phyloP scores from a whole-genome alignment of 371 early-diverging fungal genomes.

The Mortierella sp. region DNA sequence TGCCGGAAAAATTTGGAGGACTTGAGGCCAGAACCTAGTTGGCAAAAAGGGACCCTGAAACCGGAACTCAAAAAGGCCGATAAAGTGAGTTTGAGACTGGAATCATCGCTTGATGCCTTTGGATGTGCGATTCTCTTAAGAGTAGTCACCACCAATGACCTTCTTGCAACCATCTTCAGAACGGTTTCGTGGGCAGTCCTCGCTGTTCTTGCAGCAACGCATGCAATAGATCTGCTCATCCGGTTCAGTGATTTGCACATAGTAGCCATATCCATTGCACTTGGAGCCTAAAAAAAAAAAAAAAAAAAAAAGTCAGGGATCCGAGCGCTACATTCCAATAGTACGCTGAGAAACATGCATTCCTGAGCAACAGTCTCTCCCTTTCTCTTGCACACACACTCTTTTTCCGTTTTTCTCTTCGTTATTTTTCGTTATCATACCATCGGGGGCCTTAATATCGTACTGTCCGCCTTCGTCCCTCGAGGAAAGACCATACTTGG shows the following conservation, averaged over 20 bases:
- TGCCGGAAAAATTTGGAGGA: too few relatives aligned
- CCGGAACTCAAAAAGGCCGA: too few relatives aligned
- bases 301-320: too few relatives aligned
- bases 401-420: too few relatives aligned
- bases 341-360: too few relatives aligned
- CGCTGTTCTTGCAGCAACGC: slow-evolving; percentile 59
- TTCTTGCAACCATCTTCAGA: not conserved
- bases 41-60: too few relatives aligned
- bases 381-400: too few relatives aligned
- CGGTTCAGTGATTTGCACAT: slow-evolving; percentile 61
- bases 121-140: not conserved
- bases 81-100: too few relatives aligned
- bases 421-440: not conserved
- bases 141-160: not conserved
- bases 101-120: too few relatives aligned
- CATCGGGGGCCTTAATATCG: slow-evolving; percentile 57
- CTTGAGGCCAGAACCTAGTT: too few relatives aligned
- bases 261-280: slow-evolving; percentile 58
- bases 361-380: too few relatives aligned
- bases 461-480: slow-evolving; percentile 61
- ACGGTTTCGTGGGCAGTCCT: not conserved
- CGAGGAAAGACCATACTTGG: slow-evolving; percentile 48
- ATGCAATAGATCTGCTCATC: slow-evolving; percentile 57
- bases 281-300: slow-evolving; percentile 27
- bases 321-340: too few relatives aligned